These are phyloP conservation scores for Globisporangium canariense DNA, from an alignment of 352 stramenopile genomes.

Conservation along the genomic window DNA sequence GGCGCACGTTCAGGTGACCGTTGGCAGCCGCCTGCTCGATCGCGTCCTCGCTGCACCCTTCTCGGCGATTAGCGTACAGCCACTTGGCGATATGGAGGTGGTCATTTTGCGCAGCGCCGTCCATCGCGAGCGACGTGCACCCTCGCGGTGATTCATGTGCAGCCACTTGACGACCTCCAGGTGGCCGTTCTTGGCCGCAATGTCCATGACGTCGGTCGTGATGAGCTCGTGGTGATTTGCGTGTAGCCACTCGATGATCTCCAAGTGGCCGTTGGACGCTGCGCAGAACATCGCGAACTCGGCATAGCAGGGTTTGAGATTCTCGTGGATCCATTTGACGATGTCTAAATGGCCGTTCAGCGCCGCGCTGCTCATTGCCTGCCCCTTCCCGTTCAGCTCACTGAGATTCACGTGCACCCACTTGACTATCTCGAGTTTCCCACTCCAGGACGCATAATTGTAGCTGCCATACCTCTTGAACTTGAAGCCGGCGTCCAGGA, in stretches of 20 bases:
- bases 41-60: not conserved
- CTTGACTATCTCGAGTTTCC: not conserved
- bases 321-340: not conserved
- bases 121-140: not conserved
- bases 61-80: not conserved
- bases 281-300: not conserved
- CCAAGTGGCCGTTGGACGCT: not conserved
- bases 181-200: too few relatives aligned
- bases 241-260: not conserved
- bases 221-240: not conserved
- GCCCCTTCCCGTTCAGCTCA: not conserved
- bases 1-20: too few relatives aligned
- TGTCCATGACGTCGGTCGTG: too few relatives aligned
- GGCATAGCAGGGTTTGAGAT: too few relatives aligned
- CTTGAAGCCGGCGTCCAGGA: not conserved
- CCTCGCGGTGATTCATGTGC: not conserved
- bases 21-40: too few relatives aligned
- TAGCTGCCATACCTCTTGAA: not conserved
- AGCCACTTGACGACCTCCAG: not conserved
- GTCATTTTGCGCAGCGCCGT: not conserved
- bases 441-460: not conserved
- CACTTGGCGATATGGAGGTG: not conserved
- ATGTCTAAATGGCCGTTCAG: not conserved
- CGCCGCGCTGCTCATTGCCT: not conserved
- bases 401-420: not conserved